phyloP scores from a whole-genome alignment of 2,329 filamentous ascomycete genomes.

The Epicoccum sorghinum region DNA sequence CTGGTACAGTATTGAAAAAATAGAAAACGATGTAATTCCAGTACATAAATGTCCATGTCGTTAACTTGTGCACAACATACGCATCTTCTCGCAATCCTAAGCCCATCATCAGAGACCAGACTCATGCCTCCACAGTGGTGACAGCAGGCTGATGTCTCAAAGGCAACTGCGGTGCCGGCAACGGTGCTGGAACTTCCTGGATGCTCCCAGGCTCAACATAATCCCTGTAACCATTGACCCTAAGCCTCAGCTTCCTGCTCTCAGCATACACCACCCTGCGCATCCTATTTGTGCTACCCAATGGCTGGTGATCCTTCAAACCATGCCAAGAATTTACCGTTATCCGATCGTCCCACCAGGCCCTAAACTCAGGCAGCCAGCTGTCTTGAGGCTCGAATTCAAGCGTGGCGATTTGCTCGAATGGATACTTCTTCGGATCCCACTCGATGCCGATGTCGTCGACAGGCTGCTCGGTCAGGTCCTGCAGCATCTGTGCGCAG shows the following conservation, averaged over 20 bases:
- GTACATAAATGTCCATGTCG: too few relatives aligned
- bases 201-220: conserved; percentile 48
- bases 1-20: too few relatives aligned
- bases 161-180: conserved; percentile 25
- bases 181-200: conserved; percentile 43
- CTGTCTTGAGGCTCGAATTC: conserved; percentile 50
- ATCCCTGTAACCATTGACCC: conserved; percentile 49
- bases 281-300: conserved; percentile 51
- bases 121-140: conserved; percentile 21
- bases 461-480: conserved; percentile 53
- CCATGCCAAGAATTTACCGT: conserved; percentile 51
- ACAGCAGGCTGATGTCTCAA: conserved; percentile 26
- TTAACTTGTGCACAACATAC: too few relatives aligned
- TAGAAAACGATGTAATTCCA: too few relatives aligned
- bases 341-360: conserved; percentile 51
- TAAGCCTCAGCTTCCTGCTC: conserved; percentile 48
- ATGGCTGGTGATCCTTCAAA: conserved; percentile 46
- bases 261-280: conserved; percentile 51
- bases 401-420: conserved; percentile 53
- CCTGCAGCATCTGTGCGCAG: conserved; percentile 55
- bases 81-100: not conserved
- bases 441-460: conserved; percentile 48
- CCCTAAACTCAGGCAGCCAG: conserved; percentile 49
- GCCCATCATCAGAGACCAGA: not conserved
- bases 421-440: conserved; percentile 56